phyloP scores from a whole-genome alignment of 1,284 basidiomycete species.

The Malassezia yamatoensis region DNA sequence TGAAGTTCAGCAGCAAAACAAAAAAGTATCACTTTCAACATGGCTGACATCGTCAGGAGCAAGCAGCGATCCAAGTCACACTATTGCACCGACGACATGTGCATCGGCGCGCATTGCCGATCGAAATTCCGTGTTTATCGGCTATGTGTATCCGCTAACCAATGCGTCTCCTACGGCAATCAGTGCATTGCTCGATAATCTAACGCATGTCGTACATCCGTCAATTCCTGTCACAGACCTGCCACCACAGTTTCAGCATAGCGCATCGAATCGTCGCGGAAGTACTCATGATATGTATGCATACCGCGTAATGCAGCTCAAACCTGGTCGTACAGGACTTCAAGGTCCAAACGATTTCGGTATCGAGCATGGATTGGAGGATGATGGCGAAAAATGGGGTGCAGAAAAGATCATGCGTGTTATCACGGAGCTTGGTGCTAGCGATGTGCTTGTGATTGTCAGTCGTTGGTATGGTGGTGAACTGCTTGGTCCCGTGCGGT shows the following conservation, averaged over 20 bases:
- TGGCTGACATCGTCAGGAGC: conserved; percentile 11
- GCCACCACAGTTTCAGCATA: conserved; percentile 31
- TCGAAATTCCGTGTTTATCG: conserved; percentile 41
- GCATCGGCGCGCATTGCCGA: conserved; percentile 32
- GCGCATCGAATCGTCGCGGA: conserved; percentile 24
- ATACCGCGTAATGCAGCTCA: conserved; percentile 34
- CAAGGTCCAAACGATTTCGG: conserved; percentile 39
- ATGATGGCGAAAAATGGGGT: conserved; percentile 44
- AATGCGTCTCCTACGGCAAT: conserved; percentile 21
- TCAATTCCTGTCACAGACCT: conserved; percentile 25
- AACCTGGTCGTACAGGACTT: conserved; percentile 30
- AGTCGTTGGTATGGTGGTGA: conserved; percentile 63
- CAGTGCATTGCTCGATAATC: conserved; percentile 28
- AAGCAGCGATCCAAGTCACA: conserved; percentile 18
- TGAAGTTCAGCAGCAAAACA: too few relatives aligned
- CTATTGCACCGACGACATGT: conserved; percentile 32
- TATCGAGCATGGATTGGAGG: conserved; percentile 35
- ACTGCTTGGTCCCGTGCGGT: conserved; percentile 61
- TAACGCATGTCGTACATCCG: conserved; percentile 37
- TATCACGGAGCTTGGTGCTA: conserved; percentile 32
- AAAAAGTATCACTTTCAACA: conserved; percentile 1
- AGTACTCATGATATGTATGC: conserved; percentile 45
- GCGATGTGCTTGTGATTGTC: conserved; percentile 40
- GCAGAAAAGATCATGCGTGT: conserved; percentile 29
- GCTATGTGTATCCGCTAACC: conserved; percentile 38